Conservation (phyloP, 2,329 filamentous ascomycete species). For the Gremmenia infestans region DNA sequence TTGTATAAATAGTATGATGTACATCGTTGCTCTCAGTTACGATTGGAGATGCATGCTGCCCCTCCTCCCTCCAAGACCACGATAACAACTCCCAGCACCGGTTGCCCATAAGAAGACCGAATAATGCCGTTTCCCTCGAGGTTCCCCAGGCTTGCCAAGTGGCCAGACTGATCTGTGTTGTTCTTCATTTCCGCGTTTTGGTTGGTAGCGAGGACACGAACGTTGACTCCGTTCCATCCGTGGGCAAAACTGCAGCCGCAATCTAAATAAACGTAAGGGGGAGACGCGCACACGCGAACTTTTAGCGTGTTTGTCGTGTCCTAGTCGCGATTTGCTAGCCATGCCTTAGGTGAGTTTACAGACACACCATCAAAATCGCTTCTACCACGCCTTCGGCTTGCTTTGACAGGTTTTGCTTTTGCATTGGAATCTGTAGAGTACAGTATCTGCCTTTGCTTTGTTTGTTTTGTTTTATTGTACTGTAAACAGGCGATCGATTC, state of each 20-base stretch:
- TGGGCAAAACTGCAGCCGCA: background rate
- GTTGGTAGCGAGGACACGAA: background rate
- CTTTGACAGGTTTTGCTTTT: no score
- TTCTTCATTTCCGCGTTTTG: conserved; percentile 6
- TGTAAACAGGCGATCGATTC: no score
- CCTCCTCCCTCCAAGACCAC: background rate
- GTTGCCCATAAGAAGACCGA: background rate
- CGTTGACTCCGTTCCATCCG: background rate
- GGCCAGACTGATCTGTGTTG: background rate
- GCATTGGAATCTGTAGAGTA: no score
- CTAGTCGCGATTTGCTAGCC: background rate
- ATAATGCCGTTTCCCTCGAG: background rate
- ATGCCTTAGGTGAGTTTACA: no score
- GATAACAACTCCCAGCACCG: background rate
- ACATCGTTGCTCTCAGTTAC: no score
- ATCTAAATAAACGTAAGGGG: no score
- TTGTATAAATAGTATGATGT: no score
- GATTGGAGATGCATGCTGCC: background rate
- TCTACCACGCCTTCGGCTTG: no score
- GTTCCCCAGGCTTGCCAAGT: background rate
- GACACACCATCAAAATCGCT: no score
- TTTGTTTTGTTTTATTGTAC: background rate
- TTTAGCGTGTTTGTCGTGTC: background rate
- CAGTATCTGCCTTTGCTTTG: background rate
- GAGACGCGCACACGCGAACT: background rate